Evolutionary conservation across 352 stramenopile species (phyloP).

Genomic region (Phytophthora podocarpi): DNA sequence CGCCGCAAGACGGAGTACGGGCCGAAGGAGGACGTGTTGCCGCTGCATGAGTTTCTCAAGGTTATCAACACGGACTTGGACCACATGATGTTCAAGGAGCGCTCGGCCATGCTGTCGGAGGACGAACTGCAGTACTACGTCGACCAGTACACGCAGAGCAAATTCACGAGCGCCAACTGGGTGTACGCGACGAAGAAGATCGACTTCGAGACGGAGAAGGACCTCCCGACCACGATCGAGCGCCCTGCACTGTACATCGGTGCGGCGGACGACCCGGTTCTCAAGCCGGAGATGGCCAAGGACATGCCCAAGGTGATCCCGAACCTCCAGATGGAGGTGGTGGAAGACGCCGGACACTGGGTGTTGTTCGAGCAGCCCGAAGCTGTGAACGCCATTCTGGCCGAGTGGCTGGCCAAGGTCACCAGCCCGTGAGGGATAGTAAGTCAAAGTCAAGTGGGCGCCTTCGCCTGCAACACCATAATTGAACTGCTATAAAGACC

Average conservation of each 20-base stretch:
- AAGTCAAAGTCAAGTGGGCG: too few species aligned
- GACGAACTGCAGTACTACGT: conserved; percentile 55
- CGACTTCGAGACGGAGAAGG: conserved; percentile 51
- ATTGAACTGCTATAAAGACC: background rate
- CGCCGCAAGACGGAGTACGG: conserved; percentile 32
- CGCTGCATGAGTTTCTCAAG: conserved; percentile 35
- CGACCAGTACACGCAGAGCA: conserved; percentile 38
- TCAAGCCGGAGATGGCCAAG: conserved; percentile 50
- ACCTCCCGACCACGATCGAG: conserved; percentile 35
- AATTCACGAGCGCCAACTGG: conserved; percentile 42
- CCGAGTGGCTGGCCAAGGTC: conserved; percentile 42
- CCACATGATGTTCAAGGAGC: conserved; percentile 39
- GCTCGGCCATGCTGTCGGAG: conserved; percentile 41
- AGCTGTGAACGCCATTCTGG: conserved; percentile 46
- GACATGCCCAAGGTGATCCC: conserved; percentile 47
- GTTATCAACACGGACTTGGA: conserved; percentile 27
- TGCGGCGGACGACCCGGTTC: conserved; percentile 41
- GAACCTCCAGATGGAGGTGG: conserved; percentile 41
- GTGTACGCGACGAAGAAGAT: conserved; percentile 48
- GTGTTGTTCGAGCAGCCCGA: conserved; percentile 44
- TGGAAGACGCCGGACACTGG: conserved; percentile 51
- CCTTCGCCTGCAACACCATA: conserved; percentile 11
- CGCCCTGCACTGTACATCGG: conserved; percentile 54
- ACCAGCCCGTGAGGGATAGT: conserved; percentile 21
- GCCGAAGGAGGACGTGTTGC: conserved; percentile 17